These are phyloP conservation scores for Suillus paluster DNA, from an alignment of 768 basidiomycete genomes.

Conservation along the genomic window DNA sequence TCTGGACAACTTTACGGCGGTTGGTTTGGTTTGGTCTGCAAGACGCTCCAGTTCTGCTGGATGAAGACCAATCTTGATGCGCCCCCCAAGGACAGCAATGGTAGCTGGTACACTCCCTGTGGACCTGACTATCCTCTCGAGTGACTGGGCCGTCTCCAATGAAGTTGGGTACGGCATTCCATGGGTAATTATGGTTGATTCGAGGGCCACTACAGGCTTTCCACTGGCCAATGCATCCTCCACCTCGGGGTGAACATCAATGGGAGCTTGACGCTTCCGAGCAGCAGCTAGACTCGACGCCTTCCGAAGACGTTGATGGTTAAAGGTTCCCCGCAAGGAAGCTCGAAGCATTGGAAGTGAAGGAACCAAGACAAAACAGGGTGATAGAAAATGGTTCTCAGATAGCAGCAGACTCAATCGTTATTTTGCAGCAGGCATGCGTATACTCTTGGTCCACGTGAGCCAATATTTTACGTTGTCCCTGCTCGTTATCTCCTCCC, in stretches of 20 bases:
- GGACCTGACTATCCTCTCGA: constrained; percentile 75
- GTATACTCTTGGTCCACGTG: background rate
- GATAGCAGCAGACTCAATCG: background rate
- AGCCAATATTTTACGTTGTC: background rate
- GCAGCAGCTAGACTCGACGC: constrained; percentile 1
- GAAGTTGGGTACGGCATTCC: constrained; percentile 87
- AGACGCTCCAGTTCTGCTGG: constrained; percentile 67
- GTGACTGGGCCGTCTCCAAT: constrained; percentile 65
- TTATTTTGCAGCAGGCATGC: background rate
- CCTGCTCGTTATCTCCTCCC: background rate
- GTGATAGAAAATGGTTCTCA: background rate
- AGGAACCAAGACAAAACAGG: background rate
- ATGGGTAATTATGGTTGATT: constrained; percentile 92
- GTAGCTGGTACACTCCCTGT: constrained; percentile 89
- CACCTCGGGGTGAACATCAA: constrained; percentile 86
- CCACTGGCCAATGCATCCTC: constrained; percentile 70
- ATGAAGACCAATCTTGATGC: constrained; percentile 84
- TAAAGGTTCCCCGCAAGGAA: background rate
- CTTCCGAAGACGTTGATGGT: background rate
- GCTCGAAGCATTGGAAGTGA: background rate
- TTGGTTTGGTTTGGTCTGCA: constrained; percentile 54
- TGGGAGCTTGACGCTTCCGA: constrained; percentile 20
- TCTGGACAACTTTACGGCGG: constrained; percentile 68
- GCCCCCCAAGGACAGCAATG: constrained; percentile 81
- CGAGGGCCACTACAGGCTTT: constrained; percentile 84